A percentile compares a stretch with the other conserved stretches of the same genome.
Conservation (phyloP, 306 rosid genomes). For the Medicago lupulina region DNA sequence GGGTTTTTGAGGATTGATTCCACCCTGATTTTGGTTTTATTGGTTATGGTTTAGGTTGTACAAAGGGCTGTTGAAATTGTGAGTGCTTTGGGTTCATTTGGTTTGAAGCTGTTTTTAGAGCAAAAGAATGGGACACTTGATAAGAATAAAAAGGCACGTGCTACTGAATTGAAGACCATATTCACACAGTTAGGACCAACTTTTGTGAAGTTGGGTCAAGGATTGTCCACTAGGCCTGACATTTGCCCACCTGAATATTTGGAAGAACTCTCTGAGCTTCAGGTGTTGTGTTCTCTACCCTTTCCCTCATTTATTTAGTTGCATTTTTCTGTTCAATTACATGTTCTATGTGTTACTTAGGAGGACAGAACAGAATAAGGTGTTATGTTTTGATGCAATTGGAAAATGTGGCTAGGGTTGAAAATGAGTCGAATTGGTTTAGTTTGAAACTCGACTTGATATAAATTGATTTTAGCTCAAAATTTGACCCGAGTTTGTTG, state of each 20-base stretch:
- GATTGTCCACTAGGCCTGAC: conserved; percentile 90
- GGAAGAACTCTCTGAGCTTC: conserved; percentile 91
- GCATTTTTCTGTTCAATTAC: neutral
- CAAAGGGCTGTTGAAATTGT: conserved; percentile 73
- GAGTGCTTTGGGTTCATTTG: conserved; percentile 66
- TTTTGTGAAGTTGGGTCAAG: conserved; percentile 90
- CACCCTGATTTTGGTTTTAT: neutral
- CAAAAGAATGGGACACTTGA: conserved; percentile 66
- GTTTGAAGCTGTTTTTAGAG: conserved; percentile 67
- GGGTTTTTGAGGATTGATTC: conserved; percentile 19
- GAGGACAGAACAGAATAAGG: neutral
- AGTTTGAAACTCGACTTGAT: neutral
- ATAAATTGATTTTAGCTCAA: neutral
- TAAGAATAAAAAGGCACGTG: conserved; percentile 65
- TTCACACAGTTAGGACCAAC: conserved; percentile 86
- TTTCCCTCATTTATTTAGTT: neutral
- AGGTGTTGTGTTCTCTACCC: conserved; percentile 49
- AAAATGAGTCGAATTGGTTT: neutral
- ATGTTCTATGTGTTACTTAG: neutral
- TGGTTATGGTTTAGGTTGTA: conserved; percentile 51
- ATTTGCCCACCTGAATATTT: conserved; percentile 85
- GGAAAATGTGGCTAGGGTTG: neutral
- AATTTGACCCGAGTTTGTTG: neutral
- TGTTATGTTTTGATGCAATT: neutral
- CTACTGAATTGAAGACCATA: conserved; percentile 62